Evolutionary conservation across 805 yeast genomes (phyloP), one percentile per base, ranked within the genome.

Genomic region (Candida broadrunensis): DNA sequence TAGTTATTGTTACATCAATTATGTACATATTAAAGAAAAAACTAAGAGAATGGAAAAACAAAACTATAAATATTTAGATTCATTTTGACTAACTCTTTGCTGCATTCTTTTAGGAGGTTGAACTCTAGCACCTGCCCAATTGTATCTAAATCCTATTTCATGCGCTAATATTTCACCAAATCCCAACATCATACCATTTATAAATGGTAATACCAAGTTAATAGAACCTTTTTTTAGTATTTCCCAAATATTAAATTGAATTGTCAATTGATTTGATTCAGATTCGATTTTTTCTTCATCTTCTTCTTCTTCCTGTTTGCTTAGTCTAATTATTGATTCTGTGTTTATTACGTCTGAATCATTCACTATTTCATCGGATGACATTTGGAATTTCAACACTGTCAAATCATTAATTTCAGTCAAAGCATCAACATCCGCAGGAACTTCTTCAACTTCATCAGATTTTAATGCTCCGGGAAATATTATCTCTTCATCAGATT

Each of bases 81-180:
- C 50, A 36, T 38, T 45, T 43, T 48, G 51, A 41, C 39, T 52
- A 29, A 5, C 7, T 46, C 50, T 55, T 37, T 49, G 48, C 39
- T 50, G 54, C 36, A 58, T 42, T 45, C 70, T 56, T 42, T 56
- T 49, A 11, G 63, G 58, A 1, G 76, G 77, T 37, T 63, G 59
- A 38, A 80, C 88, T 54, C 73, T 75, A 12, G 89, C 89, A 5
- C 85, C 88, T 17, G 71, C 55, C 86, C 93, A 85, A 34, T 87
- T 81, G 64, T 78, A 83, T 36, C 74, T 72, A 68, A 87, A 86
- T 5, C 96, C 95, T 31, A 91, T 65, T 55, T 91, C 97, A 58
- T 90, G 97, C 7, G 98, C 98, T 43, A 88, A 68, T 16, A 91
- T 81, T 67, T 91, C 98, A 2, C 98, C 98, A 59, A 91, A 88